A percentile compares a stretch with the other conserved stretches of the same genome.
These are phyloP conservation scores for Penicillium sp. DNA, from an alignment of 2,329 filamentous ascomycete genomes.

Conservation along the genomic window DNA sequence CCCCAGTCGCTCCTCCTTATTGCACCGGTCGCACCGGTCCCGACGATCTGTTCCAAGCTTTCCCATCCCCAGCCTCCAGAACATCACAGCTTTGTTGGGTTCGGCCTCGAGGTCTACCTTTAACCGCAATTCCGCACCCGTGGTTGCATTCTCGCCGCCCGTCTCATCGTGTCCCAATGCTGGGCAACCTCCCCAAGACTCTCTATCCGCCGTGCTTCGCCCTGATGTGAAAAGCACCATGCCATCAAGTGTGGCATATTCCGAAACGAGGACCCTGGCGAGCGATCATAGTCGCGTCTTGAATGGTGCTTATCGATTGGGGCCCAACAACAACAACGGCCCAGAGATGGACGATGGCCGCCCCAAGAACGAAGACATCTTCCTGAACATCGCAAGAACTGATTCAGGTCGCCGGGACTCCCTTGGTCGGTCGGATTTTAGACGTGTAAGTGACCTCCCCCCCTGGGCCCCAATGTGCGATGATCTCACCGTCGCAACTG, in stretches of 20 bases:
- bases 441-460: slow-evolving; percentile 36
- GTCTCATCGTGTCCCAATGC: slow-evolving; percentile 31
- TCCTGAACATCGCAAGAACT: slow-evolving; percentile 50
- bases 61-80: slow-evolving; percentile 24
- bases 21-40: slow-evolving; percentile 31
- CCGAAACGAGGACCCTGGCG: slow-evolving; percentile 30
- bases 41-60: slow-evolving; percentile 35
- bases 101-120: slow-evolving; percentile 7
- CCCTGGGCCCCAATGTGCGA: neutral
- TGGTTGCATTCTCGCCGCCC: neutral
- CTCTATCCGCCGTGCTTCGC: slow-evolving; percentile 25
- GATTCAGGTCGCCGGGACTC: slow-evolving; percentile 43
- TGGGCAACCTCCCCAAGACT: slow-evolving; percentile 30
- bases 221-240: slow-evolving; percentile 37
- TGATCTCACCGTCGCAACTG: neutral
- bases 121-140: neutral
- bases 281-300: slow-evolving; percentile 29
- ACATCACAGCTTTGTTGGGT: slow-evolving; percentile 11
- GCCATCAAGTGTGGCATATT: slow-evolving; percentile 37
- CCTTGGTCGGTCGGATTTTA: slow-evolving; percentile 40
- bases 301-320: slow-evolving; percentile 30
- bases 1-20: slow-evolving; percentile 41
- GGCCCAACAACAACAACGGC: slow-evolving; percentile 34
- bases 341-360: slow-evolving; percentile 41
- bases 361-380: slow-evolving; percentile 48